These are phyloP conservation scores for Eucalyptus erythrocorys DNA, from an alignment of 345 rosid species.

Conservation along the genomic window DNA sequence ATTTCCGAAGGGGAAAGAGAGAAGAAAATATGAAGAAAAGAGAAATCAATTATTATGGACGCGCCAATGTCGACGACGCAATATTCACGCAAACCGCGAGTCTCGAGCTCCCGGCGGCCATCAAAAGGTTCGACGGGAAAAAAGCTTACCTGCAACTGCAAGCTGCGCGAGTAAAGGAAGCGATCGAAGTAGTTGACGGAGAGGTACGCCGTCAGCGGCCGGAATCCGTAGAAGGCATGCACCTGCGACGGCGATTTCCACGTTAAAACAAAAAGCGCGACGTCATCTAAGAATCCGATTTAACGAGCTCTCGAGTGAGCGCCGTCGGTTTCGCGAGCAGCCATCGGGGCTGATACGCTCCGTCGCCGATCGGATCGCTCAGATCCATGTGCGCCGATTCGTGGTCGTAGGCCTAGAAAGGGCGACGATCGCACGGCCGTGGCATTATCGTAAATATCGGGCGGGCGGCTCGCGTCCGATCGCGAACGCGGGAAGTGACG, in stretches of 20 bases:
- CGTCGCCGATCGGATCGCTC: background rate
- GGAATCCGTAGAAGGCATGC: constrained; percentile 59
- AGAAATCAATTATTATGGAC: background rate
- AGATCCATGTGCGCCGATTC: background rate
- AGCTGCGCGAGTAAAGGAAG: constrained; percentile 52
- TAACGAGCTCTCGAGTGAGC: background rate
- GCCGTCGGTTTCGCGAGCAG: background rate
- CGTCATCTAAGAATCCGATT: background rate
- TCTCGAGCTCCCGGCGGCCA: background rate
- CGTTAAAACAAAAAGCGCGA: background rate
- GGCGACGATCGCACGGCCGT: background rate
- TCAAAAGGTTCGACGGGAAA: background rate
- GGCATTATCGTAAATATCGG: constrained; percentile 9
- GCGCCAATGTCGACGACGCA: background rate
- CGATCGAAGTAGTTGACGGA: constrained; percentile 96
- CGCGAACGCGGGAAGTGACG: background rate
- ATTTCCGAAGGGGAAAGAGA: background rate
- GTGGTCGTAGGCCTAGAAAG: background rate
- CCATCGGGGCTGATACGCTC: background rate
- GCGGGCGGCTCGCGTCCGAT: background rate
- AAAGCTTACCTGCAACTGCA: constrained; percentile 75
- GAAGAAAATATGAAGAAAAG: background rate
- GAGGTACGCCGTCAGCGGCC: constrained; percentile 89
- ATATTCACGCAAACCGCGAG: background rate
- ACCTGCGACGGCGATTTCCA: constrained; percentile 21